phyloP scores from a whole-genome alignment of 176 grass and related monocot genomes.

The Triticum timopheevii region DNA sequence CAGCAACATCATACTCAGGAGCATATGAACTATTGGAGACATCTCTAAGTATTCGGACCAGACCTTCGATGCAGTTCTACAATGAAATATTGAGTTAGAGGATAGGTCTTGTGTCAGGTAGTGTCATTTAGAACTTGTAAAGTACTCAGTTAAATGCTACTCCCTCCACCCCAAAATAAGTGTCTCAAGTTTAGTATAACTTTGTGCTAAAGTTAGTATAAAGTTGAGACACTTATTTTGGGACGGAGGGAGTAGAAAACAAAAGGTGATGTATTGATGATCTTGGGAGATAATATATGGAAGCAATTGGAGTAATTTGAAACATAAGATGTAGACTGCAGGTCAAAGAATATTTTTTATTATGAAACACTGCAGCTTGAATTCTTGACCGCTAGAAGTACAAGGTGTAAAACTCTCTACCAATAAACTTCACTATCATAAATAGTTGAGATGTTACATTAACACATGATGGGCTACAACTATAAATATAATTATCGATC shows the following conservation, averaged over 20 bases:
- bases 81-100: conserved; percentile 17
- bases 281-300: conserved; percentile 1
- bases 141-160: conserved; percentile 7
- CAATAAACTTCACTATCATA: not conserved
- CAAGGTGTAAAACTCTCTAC: not conserved
- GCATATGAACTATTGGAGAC: conserved; percentile 97
- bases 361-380: conserved; percentile 4
- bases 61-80: conserved; percentile 85
- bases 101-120: not conserved
- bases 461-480: not conserved
- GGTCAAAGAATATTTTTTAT: not conserved
- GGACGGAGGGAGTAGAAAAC: not conserved
- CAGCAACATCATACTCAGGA: conserved; percentile 92
- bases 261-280: not conserved
- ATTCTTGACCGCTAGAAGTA: not conserved
- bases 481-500: not conserved
- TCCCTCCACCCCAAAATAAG: too few species aligned
- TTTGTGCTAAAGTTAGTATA: too few species aligned
- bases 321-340: not conserved
- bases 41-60: conserved; percentile 88
- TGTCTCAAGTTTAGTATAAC: too few species aligned
- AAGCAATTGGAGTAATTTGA: not conserved
- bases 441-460: conserved; percentile 9
- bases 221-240: too few species aligned
- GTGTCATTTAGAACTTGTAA: not conserved